Evolutionary conservation across 306 rosid species (phyloP).

Genomic region (Cucumis cinereus): DNA sequence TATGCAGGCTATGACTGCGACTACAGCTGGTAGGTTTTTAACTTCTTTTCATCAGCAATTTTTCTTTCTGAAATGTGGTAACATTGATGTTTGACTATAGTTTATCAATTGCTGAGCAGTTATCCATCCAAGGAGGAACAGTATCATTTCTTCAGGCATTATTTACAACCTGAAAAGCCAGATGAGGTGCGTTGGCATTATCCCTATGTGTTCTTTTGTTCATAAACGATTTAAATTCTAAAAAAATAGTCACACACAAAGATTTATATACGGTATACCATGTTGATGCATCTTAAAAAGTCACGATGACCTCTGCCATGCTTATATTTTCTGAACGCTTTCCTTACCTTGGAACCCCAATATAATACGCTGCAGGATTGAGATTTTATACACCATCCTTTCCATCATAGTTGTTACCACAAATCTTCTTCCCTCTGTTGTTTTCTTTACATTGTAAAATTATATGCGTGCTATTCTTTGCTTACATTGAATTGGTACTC

Average conservation of each 20-base stretch:
- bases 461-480: neutral
- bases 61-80: neutral
- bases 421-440: neutral
- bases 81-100: slow-evolving; percentile 9
- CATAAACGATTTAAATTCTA: neutral
- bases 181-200: slow-evolving; percentile 35
- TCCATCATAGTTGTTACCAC: neutral
- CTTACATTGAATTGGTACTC: no score
- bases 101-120: slow-evolving; percentile 28
- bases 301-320: neutral
- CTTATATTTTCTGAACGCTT: neutral
- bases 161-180: slow-evolving; percentile 64
- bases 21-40: slow-evolving; percentile 46
- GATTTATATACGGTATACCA: neutral
- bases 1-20: slow-evolving; percentile 88
- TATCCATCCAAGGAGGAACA: slow-evolving; percentile 69
- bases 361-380: neutral
- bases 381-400: neutral
- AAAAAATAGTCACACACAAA: neutral
- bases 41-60: neutral
- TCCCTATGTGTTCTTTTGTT: neutral
- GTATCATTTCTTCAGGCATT: slow-evolving; percentile 74
- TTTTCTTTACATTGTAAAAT: neutral
- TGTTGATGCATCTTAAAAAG: neutral
- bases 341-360: neutral